A percentile compares a stretch with the other conserved stretches of the same genome.
These are phyloP conservation scores for Teratosphaeria pseudoeucalypti DNA, from an alignment of 2,329 filamentous ascomycete species.

Conservation along the genomic window DNA sequence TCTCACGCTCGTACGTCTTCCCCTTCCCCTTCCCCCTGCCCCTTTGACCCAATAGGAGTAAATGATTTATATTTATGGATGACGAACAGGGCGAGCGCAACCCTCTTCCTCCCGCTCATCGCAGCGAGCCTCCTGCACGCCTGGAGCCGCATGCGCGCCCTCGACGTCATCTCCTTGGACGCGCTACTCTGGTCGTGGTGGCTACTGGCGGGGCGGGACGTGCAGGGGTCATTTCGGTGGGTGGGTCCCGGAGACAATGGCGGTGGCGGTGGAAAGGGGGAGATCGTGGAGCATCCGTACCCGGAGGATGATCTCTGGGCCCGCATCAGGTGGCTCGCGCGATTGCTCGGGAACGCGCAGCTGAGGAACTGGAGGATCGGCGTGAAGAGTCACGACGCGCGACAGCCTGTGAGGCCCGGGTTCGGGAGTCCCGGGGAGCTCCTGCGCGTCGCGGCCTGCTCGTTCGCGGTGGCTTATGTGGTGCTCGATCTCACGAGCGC, in stretches of 20 bases:
- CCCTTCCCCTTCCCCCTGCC: background rate
- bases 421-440: constrained; percentile 8
- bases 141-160: constrained; percentile 18
- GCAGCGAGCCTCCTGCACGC: constrained; percentile 14
- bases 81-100: constrained; percentile 4
- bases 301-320: constrained; percentile 7
- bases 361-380: constrained; percentile 20
- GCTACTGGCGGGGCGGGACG: constrained; percentile 19
- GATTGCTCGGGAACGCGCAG: constrained; percentile 14
- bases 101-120: constrained; percentile 18
- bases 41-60: too few relatives aligned
- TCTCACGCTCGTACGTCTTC: constrained; percentile 11
- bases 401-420: constrained; percentile 12
- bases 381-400: constrained; percentile 13
- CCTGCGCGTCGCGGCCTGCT: constrained; percentile 8
- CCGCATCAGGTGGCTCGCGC: constrained; percentile 18
- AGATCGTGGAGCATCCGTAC: constrained; percentile 10
- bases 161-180: constrained; percentile 22
- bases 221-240: constrained; percentile 14
- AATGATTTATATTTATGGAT: too few relatives aligned
- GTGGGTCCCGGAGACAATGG: background rate
- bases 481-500: constrained; percentile 17
- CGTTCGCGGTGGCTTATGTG: constrained; percentile 14
- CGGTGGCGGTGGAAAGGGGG: background rate
- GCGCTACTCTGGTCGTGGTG: constrained; percentile 16